A percentile compares a stretch with the other conserved stretches of the same genome.
phyloP scores from a whole-genome alignment of 2,329 filamentous ascomycete species.

The Neopestalotiopsis rosae region DNA sequence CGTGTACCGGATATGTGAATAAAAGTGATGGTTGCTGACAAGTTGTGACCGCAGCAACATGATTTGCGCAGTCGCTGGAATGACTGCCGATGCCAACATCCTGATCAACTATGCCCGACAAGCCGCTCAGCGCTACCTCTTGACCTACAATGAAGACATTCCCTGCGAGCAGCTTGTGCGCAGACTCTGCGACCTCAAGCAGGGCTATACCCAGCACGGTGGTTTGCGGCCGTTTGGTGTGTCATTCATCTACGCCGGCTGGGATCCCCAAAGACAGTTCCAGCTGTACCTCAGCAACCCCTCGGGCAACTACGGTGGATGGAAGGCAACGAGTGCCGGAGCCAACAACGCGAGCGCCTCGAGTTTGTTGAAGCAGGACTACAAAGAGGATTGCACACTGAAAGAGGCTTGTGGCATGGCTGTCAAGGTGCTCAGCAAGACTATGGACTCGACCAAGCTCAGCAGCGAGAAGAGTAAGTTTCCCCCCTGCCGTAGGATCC shows the following conservation, averaged over 20 bases:
- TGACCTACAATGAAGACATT: slow-evolving; percentile 99
- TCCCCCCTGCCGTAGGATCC: not conserved
- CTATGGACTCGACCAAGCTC: slow-evolving; percentile 98
- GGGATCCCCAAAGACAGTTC: slow-evolving; percentile 94
- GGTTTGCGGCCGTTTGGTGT: slow-evolving; percentile 97
- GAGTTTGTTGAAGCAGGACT: slow-evolving; percentile 97
- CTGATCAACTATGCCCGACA: slow-evolving; percentile 99
- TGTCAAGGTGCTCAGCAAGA: slow-evolving; percentile 99
- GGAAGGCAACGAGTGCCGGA: slow-evolving; percentile 97
- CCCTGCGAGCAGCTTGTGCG: slow-evolving; percentile 98
- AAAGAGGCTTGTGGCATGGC: slow-evolving; percentile 97
- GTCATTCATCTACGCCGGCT: slow-evolving; percentile 99
- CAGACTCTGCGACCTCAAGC: slow-evolving; percentile 95
- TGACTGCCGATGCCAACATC: slow-evolving; percentile 99
- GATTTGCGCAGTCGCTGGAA: slow-evolving; percentile 98
- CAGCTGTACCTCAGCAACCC: slow-evolving; percentile 99
- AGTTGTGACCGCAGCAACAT: slow-evolving; percentile 75
- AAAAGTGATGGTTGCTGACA: slow-evolving; percentile 2
- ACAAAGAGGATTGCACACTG: slow-evolving; percentile 96
- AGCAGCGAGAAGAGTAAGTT: slow-evolving; percentile 97
- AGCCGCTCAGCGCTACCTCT: slow-evolving; percentile 94
- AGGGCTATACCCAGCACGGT: slow-evolving; percentile 98
- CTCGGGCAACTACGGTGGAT: slow-evolving; percentile 97
- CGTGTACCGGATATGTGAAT: not conserved
- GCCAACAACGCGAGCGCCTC: slow-evolving; percentile 98